Evolutionary conservation across 371 early-diverging fungal genomes (phyloP).

Genomic region (Thermomucor indicae-seudaticae): DNA sequence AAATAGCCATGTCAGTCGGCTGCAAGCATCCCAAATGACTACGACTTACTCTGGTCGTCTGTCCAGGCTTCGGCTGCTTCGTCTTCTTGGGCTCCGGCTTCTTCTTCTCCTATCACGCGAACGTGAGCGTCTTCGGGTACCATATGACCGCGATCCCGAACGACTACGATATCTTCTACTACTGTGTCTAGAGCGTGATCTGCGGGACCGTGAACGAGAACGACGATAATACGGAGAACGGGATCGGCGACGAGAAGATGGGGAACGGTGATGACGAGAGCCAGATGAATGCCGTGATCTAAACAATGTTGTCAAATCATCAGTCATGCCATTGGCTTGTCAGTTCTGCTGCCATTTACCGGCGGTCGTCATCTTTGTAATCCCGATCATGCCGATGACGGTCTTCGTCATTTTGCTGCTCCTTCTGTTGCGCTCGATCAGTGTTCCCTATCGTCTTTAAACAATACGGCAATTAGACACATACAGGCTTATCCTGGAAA

Average conservation of each 20-base stretch:
- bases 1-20: not conserved
- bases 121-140: slow-evolving; percentile 25
- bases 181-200: slow-evolving; percentile 46
- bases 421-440: not conserved
- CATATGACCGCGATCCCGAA: slow-evolving; percentile 12
- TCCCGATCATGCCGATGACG: not conserved
- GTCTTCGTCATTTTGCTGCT: not conserved
- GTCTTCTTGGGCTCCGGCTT: slow-evolving; percentile 38
- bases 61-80: slow-evolving; percentile 29
- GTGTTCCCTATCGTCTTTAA: not conserved
- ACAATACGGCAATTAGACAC: not conserved
- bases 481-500: slow-evolving; percentile 62
- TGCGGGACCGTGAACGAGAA: slow-evolving; percentile 41
- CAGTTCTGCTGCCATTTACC: slow-evolving; percentile 15
- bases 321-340: not conserved
- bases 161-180: slow-evolving; percentile 38
- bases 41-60: slow-evolving; percentile 7
- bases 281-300: slow-evolving; percentile 6
- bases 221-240: no score
- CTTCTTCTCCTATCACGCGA: slow-evolving; percentile 37
- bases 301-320: not conserved
- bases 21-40: not conserved
- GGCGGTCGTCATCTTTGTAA: slow-evolving; percentile 15
- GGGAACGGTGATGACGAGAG: slow-evolving; percentile 28
- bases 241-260: slow-evolving; percentile 39